Conservation (phyloP, 148 eudicot genomes). For the Salicornia ramosissima region DNA sequence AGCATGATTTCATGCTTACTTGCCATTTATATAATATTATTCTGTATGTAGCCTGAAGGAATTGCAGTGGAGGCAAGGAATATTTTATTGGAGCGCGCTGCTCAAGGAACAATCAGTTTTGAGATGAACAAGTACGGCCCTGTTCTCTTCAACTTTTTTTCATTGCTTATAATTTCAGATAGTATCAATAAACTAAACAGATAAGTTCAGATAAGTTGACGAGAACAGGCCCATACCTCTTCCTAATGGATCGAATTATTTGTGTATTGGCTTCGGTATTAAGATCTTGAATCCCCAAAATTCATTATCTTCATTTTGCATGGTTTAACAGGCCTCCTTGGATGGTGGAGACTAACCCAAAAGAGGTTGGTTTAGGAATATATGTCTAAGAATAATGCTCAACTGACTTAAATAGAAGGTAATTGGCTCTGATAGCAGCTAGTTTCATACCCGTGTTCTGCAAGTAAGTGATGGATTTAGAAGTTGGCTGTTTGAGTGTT, state of each 20-base stretch:
- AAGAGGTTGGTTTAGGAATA: slow-evolving; percentile 82
- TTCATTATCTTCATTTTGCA: slow-evolving; percentile 3
- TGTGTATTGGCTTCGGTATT: not conserved
- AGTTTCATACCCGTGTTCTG: not conserved
- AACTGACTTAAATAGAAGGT: not conserved
- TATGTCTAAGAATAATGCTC: slow-evolving; percentile 33
- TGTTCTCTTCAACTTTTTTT: no score
- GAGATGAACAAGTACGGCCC: slow-evolving; percentile 81
- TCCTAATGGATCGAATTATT: not conserved
- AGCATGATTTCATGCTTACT: not conserved
- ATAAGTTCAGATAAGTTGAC: no score
- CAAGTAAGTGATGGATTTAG: not conserved
- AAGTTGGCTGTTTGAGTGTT: not conserved
- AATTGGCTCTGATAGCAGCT: not conserved
- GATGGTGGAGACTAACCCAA: slow-evolving; percentile 95
- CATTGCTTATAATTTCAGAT: no score
- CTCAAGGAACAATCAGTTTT: slow-evolving; percentile 76
- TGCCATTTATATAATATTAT: not conserved
- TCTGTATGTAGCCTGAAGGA: slow-evolving; percentile 67
- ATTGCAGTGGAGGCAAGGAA: slow-evolving; percentile 82
- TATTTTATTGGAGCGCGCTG: slow-evolving; percentile 61
- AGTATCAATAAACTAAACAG: no score
- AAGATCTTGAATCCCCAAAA: not conserved
- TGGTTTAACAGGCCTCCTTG: slow-evolving; percentile 72
- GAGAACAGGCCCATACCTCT: no score